Evolutionary conservation across 768 basidiomycete species (phyloP), one percentile per base, ranked within the genome.

Genomic region (Lentinula boryana): DNA sequence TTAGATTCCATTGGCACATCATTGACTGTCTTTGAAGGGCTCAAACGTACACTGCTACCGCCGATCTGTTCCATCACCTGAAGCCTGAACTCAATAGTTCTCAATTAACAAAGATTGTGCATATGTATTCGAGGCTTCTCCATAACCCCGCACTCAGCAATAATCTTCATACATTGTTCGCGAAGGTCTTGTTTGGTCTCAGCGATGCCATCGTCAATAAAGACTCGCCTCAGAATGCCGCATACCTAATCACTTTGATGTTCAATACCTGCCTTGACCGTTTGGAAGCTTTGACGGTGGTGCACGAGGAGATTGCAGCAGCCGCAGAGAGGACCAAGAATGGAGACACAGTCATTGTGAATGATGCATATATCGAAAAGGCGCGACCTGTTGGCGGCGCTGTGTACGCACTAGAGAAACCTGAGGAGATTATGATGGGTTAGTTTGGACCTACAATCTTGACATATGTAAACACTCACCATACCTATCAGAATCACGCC

Each of bases 51-150:
- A 88, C 87, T 61, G 89, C 92, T 51, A 84, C 96, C 5, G 94
- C 94, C 35, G 97, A 99, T 72, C 81, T 98, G 10, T 87, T 97
- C 59, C 95, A 98, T 69, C 93, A 97, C 68, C 82, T 95, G 60
- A 89, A 93, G 55, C 79, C 77, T 49, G 95, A 98, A 18, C 83
- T 98, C 41, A 84, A 85, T 2, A 78, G 88, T 4, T 72, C 82
- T 8, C 95, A 96, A 67, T 77, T 98, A 18, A 79, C 84, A 4
- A 84, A 84, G 16, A 84, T 96, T 60, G 85, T 94, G 27, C 85
- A 89, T 66, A 84, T 91, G 57, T 97, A 92, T 71, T 91, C 94
- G 1, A 85, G 87, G 53, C 86, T 93, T 68, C 83, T 97, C 54
- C 96, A 98, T 74, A 94, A 97, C 68, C 84, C 91, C 1, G 86